phyloP scores from a whole-genome alignment of 805 yeast genomes.

The Starmerella gropengiesseri region DNA sequence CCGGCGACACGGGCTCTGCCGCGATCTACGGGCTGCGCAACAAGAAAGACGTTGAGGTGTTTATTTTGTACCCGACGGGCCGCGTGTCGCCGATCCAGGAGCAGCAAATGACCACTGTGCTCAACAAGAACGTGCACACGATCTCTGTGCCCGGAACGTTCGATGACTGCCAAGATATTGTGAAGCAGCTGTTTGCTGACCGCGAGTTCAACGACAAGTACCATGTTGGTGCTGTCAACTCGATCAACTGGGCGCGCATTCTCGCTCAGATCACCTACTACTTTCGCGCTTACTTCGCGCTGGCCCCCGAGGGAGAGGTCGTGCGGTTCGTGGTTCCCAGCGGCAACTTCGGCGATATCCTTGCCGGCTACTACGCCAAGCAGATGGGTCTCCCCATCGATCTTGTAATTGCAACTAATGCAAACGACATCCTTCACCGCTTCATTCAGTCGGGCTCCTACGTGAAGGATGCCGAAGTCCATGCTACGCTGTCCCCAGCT shows the following conservation, averaged over 20 bases:
- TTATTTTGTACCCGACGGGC: conserved; percentile 93
- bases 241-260: conserved; percentile 98
- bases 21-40: conserved; percentile 97
- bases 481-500: conserved; percentile 90
- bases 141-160: conserved; percentile 91
- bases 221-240: conserved; percentile 95
- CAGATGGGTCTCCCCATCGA: conserved; percentile 91
- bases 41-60: conserved; percentile 94
- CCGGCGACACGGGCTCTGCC: conserved; percentile 98
- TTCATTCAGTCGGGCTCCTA: conserved; percentile 80
- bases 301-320: conserved; percentile 31
- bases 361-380: conserved; percentile 91
- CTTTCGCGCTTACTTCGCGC: conserved; percentile 80
- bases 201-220: conserved; percentile 73
- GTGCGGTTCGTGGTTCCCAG: conserved; percentile 89
- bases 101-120: conserved; percentile 95
- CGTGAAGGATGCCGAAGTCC: conserved; percentile 61
- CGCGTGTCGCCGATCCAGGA: conserved; percentile 97
- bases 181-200: conserved; percentile 87
- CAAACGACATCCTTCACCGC: conserved; percentile 88
- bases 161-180: conserved; percentile 96
- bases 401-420: conserved; percentile 88
- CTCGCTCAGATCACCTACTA: conserved; percentile 96
- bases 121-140: conserved; percentile 87
- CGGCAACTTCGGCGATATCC: conserved; percentile 96